Conservation (phyloP, 23 red algal species). For the Gracilaria domingensis region DNA sequence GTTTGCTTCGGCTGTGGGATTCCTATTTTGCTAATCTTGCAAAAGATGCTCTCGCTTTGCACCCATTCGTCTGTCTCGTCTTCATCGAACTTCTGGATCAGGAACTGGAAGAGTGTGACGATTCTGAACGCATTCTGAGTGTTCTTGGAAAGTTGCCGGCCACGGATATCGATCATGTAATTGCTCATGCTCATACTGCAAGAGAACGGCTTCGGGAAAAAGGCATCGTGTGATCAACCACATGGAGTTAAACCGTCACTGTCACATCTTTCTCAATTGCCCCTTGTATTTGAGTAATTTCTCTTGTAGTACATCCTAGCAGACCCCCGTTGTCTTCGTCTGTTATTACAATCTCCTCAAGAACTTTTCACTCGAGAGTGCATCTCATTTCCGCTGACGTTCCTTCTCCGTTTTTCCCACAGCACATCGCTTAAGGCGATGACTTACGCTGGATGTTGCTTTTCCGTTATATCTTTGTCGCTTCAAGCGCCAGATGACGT, state of each 20-base stretch:
- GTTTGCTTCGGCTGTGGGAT: constrained; percentile 90
- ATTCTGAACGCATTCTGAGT: constrained; percentile 74
- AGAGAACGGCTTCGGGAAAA: constrained; percentile 61
- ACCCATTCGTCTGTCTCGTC: constrained; percentile 93
- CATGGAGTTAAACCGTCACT: neutral
- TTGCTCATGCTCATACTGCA: constrained; percentile 77
- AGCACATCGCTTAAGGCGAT: neutral
- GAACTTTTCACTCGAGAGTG: neutral
- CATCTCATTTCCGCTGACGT: neutral
- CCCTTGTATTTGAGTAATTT: neutral
- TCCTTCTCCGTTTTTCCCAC: neutral
- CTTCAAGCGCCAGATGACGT: neutral
- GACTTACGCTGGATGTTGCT: neutral
- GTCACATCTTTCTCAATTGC: neutral
- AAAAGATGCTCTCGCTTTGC: constrained; percentile 63
- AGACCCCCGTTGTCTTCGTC: neutral
- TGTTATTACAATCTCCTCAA: neutral
- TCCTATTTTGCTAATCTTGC: constrained; percentile 71
- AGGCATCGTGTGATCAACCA: constrained; percentile 43
- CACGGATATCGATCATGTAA: constrained; percentile 83
- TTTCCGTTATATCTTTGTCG: neutral
- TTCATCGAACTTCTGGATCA: constrained; percentile 85
- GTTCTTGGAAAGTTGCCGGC: constrained; percentile 76
- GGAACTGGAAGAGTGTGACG: constrained; percentile 90
- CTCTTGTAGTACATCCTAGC: constrained; percentile 9